phyloP scores from a whole-genome alignment of 1,139 yeast genomes.

The Wickerhamiella pararugosa region DNA sequence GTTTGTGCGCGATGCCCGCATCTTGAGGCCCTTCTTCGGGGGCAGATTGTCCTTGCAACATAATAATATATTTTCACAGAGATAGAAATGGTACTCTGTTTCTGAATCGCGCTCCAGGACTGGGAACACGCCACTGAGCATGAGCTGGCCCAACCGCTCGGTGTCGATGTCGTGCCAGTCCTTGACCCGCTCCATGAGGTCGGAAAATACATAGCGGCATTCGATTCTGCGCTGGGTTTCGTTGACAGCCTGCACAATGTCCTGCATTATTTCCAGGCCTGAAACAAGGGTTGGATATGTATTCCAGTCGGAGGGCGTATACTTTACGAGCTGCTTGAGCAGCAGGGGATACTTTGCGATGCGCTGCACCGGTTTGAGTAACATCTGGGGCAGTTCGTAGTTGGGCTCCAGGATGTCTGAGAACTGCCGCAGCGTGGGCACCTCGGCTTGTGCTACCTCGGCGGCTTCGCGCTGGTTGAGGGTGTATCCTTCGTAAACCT shows the following conservation, averaged over 20 bases:
- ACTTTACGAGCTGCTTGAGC: conserved; percentile 57
- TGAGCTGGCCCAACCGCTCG: conserved; percentile 68
- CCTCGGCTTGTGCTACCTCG: conserved; percentile 58
- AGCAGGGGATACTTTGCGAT: conserved; percentile 84
- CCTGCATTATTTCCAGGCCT: conserved; percentile 55
- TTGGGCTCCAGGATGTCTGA: conserved; percentile 64
- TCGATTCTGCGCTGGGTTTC: conserved; percentile 92
- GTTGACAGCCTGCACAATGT: conserved; percentile 74
- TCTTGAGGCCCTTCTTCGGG: conserved; percentile 21
- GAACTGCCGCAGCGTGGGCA: conserved; percentile 39
- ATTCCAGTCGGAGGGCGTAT: conserved; percentile 39
- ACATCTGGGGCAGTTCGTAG: conserved; percentile 76
- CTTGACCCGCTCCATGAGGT: conserved; percentile 53
- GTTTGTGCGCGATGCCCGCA: conserved; percentile 11
- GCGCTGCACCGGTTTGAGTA: conserved; percentile 89
- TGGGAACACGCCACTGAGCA: conserved; percentile 62
- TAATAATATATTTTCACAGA: conserved; percentile 75
- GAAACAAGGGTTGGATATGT: conserved; percentile 51
- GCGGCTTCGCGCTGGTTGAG: conserved; percentile 80
- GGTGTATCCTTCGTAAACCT: conserved; percentile 73
- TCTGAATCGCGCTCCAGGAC: conserved; percentile 64
- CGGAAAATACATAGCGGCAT: conserved; percentile 56
- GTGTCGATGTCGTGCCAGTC: conserved; percentile 94
- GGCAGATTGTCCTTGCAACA: conserved; percentile 43
- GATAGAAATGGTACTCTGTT: conserved; percentile 75